These are phyloP conservation scores for Asclepias syriaca DNA, from an alignment of 257 asterid species.

Conservation along the genomic window DNA sequence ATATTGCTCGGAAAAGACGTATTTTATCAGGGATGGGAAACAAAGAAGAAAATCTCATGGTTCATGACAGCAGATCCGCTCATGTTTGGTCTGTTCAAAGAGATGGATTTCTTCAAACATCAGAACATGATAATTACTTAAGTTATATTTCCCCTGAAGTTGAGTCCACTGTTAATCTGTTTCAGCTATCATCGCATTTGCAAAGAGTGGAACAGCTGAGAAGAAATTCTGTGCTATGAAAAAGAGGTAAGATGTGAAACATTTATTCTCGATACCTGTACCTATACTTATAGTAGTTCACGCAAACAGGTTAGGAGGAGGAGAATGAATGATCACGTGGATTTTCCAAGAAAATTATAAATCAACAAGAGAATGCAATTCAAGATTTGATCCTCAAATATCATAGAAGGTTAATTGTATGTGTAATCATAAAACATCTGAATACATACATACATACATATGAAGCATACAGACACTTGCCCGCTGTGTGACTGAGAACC, in stretches of 20 bases:
- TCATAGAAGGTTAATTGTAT: background rate
- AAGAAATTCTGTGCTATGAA: conserved; percentile 27
- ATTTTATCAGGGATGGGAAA: conserved; percentile 11
- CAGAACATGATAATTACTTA: conserved; percentile 2
- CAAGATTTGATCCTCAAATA: background rate
- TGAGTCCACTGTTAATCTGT: conserved; percentile 37
- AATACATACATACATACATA: background rate
- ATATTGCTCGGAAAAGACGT: background rate
- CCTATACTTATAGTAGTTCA: background rate
- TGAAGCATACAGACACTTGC: background rate
- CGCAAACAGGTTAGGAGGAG: background rate
- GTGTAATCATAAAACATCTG: background rate
- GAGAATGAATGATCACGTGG: background rate
- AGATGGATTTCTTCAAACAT: conserved; percentile 13
- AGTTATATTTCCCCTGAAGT: conserved; percentile 19
- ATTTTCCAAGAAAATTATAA: background rate
- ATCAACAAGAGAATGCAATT: background rate
- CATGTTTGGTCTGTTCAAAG: conserved; percentile 5
- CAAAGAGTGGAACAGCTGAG: conserved; percentile 58
- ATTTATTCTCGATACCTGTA: background rate
- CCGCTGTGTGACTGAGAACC: background rate
- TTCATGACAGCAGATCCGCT: conserved; percentile 5
- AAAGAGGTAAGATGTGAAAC: conserved; percentile 7
- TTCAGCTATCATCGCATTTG: conserved; percentile 52
- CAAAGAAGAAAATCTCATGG: conserved; percentile 6